These are phyloP conservation scores for Escovopsis sp. DNA, from an alignment of 2,329 filamentous ascomycete genomes.

Conservation along the genomic window DNA sequence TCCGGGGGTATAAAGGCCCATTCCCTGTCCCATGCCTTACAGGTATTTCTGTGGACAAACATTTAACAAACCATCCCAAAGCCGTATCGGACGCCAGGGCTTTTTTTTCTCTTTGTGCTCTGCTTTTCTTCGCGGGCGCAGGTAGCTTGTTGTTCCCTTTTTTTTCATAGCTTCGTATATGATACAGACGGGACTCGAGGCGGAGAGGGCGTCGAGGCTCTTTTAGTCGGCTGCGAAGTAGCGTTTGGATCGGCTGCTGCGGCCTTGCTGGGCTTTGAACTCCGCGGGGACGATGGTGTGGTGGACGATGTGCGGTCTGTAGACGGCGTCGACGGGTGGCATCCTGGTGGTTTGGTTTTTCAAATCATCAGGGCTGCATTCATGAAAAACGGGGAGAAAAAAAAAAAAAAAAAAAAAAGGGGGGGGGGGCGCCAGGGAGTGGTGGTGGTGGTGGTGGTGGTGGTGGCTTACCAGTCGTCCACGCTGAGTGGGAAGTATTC, in stretches of 20 bases:
- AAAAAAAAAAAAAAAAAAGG: no score
- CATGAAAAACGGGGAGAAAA: no score
- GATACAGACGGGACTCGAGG: conserved; percentile 2
- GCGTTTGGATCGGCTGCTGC: conserved; percentile 52
- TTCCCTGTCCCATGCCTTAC: conserved; percentile 5
- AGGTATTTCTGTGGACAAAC: neutral
- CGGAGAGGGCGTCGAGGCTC: conserved; percentile 4
- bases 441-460: neutral
- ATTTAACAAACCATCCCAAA: neutral
- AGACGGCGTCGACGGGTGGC: conserved; percentile 79
- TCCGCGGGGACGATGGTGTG: conserved; percentile 62
- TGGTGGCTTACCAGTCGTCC: conserved; percentile 56
- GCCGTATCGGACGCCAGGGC: no score
- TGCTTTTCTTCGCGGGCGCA: no score
- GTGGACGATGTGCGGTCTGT: conserved; percentile 84
- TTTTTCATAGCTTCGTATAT: neutral
- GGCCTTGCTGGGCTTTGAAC: conserved; percentile 52
- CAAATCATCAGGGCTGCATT: neutral
- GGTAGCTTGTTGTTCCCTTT: no score
- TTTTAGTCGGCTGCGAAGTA: conserved; percentile 53
- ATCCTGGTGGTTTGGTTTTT: conserved; percentile 34
- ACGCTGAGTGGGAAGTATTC: conserved; percentile 88
- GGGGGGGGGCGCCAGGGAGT: neutral
- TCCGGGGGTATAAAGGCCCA: conserved; percentile 6
- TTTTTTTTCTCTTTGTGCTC: no score